These are phyloP conservation scores for Drechslera avenae DNA, from an alignment of 2,329 filamentous ascomycete genomes.

Conservation along the genomic window DNA sequence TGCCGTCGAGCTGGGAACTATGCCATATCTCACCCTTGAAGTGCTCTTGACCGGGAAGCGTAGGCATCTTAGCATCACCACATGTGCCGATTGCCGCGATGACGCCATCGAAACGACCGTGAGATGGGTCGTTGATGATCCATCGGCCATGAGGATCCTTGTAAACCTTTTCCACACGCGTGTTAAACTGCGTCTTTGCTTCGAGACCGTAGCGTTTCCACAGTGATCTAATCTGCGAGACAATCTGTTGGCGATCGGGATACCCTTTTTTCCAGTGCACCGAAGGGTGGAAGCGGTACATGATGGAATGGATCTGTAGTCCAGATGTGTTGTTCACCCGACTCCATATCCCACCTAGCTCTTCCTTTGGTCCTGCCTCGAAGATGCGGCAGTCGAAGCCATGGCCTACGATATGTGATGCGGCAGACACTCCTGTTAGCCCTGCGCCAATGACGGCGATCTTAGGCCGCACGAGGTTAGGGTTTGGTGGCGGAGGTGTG, in stretches of 20 bases:
- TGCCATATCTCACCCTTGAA: conserved; percentile 77
- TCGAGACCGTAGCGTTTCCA: conserved; percentile 79
- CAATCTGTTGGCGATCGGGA: conserved; percentile 75
- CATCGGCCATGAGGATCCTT: conserved; percentile 71
- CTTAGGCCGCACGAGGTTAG: conserved; percentile 64
- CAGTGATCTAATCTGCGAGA: conserved; percentile 70
- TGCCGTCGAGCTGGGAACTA: conserved; percentile 75
- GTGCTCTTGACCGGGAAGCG: conserved; percentile 70
- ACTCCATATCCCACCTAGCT: conserved; percentile 81
- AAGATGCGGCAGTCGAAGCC: conserved; percentile 83
- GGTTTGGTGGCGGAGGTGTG: conserved; percentile 65
- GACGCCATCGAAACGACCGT: conserved; percentile 78
- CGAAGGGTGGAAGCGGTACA: conserved; percentile 87
- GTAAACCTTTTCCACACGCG: conserved; percentile 70
- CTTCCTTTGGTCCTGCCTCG: conserved; percentile 69
- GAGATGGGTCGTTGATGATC: conserved; percentile 74
- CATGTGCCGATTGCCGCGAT: conserved; percentile 81
- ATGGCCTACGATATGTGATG: conserved; percentile 82
- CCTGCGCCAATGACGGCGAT: conserved; percentile 56
- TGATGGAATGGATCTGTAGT: conserved; percentile 81
- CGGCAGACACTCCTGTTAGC: conserved; percentile 76
- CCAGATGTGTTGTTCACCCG: conserved; percentile 81
- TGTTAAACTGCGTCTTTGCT: conserved; percentile 72
- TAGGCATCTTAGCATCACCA: conserved; percentile 75
- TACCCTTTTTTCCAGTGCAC: conserved; percentile 78